phyloP scores from a whole-genome alignment of 1,139 yeast genomes.

The Debaryomycetaceae sp. region DNA sequence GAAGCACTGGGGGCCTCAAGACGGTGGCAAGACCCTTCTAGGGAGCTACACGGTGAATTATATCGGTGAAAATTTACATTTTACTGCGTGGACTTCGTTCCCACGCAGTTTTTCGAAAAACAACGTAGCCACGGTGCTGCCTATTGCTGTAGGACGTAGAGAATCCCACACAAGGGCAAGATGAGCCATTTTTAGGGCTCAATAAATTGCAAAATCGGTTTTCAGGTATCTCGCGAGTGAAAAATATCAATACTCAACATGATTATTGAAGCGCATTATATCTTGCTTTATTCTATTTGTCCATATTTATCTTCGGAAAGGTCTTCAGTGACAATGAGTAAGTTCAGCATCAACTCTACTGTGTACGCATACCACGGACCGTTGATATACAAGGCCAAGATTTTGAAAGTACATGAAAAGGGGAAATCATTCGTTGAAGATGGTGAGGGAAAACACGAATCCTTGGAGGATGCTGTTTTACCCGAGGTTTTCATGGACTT shows the following conservation, averaged over 20 bases:
- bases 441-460: slow-evolving; percentile 36
- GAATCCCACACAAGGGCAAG: no score
- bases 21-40: no score
- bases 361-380: slow-evolving; percentile 93
- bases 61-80: no score
- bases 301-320: not conserved
- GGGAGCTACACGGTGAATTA: no score
- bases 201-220: not conserved
- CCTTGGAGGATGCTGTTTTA: slow-evolving; percentile 32
- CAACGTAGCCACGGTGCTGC: no score
- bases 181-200: no score
- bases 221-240: not conserved
- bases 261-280: not conserved
- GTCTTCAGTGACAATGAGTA: not conserved
- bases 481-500: slow-evolving; percentile 41
- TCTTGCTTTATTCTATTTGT: no score
- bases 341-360: slow-evolving; percentile 33
- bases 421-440: slow-evolving; percentile 38
- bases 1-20: no score
- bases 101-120: no score
- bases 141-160: no score
- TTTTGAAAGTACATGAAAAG: slow-evolving; percentile 61
- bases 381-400: slow-evolving; percentile 82
- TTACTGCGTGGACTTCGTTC: no score
- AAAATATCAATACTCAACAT: not conserved